phyloP scores from a whole-genome alignment of 768 basidiomycete genomes.

The Candolleomyces aberdarensis region DNA sequence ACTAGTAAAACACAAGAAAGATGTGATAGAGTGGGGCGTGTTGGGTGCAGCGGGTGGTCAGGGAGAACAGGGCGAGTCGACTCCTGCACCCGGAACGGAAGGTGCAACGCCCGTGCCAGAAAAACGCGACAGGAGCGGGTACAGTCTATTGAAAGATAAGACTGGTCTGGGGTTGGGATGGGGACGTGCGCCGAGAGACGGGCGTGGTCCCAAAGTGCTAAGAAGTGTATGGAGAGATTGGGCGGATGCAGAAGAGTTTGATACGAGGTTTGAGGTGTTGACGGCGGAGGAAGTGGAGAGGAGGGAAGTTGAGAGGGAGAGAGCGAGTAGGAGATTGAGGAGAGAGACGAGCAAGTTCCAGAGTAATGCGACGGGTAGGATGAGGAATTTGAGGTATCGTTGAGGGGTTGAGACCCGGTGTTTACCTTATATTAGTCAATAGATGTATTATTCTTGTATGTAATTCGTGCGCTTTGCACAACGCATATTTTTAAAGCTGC shows the following conservation, averaged over 20 bases:
- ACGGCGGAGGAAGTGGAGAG: conserved; percentile 89
- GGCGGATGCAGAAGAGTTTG: conserved; percentile 88
- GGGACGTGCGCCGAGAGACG: conserved; percentile 75
- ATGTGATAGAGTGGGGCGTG: conserved; percentile 92
- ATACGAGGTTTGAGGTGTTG: conserved; percentile 83
- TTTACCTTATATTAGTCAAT: too few species aligned
- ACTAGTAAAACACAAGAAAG: conserved; percentile 91
- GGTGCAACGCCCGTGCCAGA: conserved; percentile 39
- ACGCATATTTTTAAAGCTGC: too few species aligned
- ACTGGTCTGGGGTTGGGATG: conserved; percentile 77
- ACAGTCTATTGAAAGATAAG: conserved; percentile 70
- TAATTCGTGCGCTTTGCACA: too few species aligned
- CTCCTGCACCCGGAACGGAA: conserved; percentile 1
- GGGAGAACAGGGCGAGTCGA: not conserved
- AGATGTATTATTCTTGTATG: too few species aligned
- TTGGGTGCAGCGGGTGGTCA: conserved; percentile 38
- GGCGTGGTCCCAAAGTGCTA: conserved; percentile 75
- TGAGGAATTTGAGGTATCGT: conserved; percentile 12
- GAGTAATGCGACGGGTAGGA: conserved; percentile 11
- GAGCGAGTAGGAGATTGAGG: conserved; percentile 58
- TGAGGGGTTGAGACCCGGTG: not conserved
- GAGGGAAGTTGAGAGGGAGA: conserved; percentile 83
- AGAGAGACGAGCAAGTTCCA: conserved; percentile 13
- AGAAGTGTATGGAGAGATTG: conserved; percentile 95
- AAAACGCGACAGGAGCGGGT: conserved; percentile 45